Percentiles rank a stretch among this genome's conserved stretches.
Evolutionary conservation across 2,329 filamentous ascomycete genomes (phyloP).

Genomic region (Aspergillus intermedius): DNA sequence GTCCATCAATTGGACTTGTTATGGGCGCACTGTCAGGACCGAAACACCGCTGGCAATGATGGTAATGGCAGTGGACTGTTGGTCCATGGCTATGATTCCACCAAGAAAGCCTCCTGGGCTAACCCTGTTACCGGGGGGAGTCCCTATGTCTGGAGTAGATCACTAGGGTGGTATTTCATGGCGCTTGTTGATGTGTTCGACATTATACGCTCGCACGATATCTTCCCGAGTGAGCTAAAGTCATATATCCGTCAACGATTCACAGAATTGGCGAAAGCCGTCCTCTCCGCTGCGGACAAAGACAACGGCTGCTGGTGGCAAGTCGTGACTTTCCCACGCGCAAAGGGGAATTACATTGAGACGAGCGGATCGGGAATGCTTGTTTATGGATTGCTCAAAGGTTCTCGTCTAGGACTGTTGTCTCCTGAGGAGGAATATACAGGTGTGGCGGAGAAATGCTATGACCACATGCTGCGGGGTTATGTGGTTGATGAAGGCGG

Average conservation of each 20-base stretch:
- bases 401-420: conserved; percentile 30
- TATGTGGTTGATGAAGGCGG: conserved; percentile 45
- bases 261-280: conserved; percentile 34
- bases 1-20: conserved; percentile 43
- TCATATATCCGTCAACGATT: conserved; percentile 35
- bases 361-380: conserved; percentile 56
- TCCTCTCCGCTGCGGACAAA: conserved; percentile 39
- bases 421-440: conserved; percentile 26
- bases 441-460: conserved; percentile 38
- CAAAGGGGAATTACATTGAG: conserved; percentile 55
- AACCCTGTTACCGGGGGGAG: conserved; percentile 45
- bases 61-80: conserved; percentile 30
- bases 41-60: conserved; percentile 15
- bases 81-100: conserved; percentile 51
- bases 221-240: conserved; percentile 28
- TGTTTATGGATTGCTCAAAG: conserved; percentile 47
- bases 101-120: conserved; percentile 47
- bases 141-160: conserved; percentile 49
- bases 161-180: conserved; percentile 51
- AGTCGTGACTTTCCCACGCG: conserved; percentile 47
- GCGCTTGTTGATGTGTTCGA: conserved; percentile 48
- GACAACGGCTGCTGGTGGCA: conserved; percentile 52
- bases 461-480: conserved; percentile 37
- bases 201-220: conserved; percentile 29
- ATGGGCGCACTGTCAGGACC: conserved; percentile 37